These are phyloP conservation scores for Vanderwaltozyma tropicalis DNA, from an alignment of 805 yeast genomes.

Conservation along the genomic window DNA sequence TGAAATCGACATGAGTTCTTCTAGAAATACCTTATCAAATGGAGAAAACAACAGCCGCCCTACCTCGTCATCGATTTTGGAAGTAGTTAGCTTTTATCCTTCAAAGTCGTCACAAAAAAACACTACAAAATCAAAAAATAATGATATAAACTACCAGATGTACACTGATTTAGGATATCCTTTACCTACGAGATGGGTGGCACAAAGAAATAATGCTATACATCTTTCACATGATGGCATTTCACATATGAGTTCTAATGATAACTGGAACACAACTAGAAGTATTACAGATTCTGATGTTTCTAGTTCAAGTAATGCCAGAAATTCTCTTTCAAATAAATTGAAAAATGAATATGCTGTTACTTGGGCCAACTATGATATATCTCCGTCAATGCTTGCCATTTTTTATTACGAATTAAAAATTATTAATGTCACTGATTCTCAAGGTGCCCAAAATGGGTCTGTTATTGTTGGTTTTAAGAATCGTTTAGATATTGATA, in stretches of 20 bases:
- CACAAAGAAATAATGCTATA: conserved; percentile 19
- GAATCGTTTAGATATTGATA: not conserved
- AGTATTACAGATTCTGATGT: conserved; percentile 4
- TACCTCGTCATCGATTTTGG: conserved; percentile 1
- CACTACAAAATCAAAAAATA: not conserved
- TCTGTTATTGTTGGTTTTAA: conserved; percentile 24
- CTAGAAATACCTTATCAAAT: not conserved
- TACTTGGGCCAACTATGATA: conserved; percentile 22
- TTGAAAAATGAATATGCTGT: conserved; percentile 19
- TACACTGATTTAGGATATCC: conserved; percentile 21
- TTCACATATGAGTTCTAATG: conserved; percentile 15
- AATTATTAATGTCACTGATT: conserved; percentile 17
- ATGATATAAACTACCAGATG: conserved; percentile 9
- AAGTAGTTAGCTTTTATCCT: conserved; percentile 1
- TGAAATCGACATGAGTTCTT: not conserved
- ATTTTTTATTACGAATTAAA: conserved; percentile 25
- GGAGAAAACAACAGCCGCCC: not conserved
- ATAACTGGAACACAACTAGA: conserved; percentile 18
- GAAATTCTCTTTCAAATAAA: conserved; percentile 11
- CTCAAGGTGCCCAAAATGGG: conserved; percentile 19
- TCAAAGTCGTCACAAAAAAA: not conserved
- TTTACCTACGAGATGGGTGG: conserved; percentile 23
- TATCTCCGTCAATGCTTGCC: conserved; percentile 16
- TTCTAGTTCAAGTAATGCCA: conserved; percentile 14
- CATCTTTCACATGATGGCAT: conserved; percentile 23